Conservation (phyloP, 495 filamentous ascomycete species). For the Penicillium cinerascens region DNA sequence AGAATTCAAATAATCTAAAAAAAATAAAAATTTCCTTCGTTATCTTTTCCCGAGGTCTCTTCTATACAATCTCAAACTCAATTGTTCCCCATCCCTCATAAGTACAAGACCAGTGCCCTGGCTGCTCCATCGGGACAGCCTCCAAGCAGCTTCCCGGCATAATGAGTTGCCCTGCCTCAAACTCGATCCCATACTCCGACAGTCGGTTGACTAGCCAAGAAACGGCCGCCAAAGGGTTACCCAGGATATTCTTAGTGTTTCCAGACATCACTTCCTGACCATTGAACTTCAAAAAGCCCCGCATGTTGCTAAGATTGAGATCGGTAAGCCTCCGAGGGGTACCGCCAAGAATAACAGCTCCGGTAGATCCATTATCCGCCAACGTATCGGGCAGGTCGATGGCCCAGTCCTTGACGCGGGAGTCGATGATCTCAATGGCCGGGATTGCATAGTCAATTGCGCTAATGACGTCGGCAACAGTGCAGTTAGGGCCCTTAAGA, state of each 20-base stretch:
- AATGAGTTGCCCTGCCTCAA: conserved; percentile 16
- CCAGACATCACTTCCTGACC: conserved; percentile 19
- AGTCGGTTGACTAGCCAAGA: conserved; percentile 20
- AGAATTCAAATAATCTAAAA: too few species aligned
- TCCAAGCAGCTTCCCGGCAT: conserved; percentile 21
- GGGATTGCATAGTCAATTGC: conserved; percentile 23
- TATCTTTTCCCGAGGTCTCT: not conserved
- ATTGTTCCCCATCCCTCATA: conserved; percentile 21
- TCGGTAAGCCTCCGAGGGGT: conserved; percentile 17
- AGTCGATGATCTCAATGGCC: conserved; percentile 23
- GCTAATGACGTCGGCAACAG: conserved; percentile 22
- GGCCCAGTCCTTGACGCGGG: conserved; percentile 20
- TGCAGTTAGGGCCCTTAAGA: conserved; percentile 16
- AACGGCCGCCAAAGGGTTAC: conserved; percentile 17
- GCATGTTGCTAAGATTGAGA: conserved; percentile 15
- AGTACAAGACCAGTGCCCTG: conserved; percentile 13
- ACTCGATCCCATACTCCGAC: conserved; percentile 18
- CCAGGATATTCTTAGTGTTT: conserved; percentile 19
- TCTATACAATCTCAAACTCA: conserved; percentile 21
- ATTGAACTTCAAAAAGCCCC: conserved; percentile 15
- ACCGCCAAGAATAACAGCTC: conserved; percentile 17
- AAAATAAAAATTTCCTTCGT: too few species aligned
- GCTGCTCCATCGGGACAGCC: conserved; percentile 15
- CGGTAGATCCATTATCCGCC: conserved; percentile 21
- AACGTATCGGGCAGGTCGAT: conserved; percentile 23